Base-by-base conservation (phyloP, 352 stramenopile species). In the Pythium insidiosum region DNA sequence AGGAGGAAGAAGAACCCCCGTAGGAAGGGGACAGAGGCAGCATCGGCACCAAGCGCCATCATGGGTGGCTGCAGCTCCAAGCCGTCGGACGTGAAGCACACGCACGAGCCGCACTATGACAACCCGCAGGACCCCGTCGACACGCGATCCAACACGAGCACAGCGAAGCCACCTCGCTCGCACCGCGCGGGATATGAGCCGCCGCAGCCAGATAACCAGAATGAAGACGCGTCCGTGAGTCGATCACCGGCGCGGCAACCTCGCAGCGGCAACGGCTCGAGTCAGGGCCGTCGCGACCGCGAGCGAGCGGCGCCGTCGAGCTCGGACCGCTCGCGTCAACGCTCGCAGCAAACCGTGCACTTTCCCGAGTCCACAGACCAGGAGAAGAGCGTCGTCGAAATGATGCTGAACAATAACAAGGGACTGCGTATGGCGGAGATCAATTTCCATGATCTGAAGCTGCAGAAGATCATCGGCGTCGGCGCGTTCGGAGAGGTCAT, bases 321-420 rank as follows among this genome's bases (percentile, higher is more conserved):
- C 33, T 20, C 30, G 21, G 21, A 9, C n/a, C 28, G 2, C 19
- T 12, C 35, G 26, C 38, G 13, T 5, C 23, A 42, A 34, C 21
- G 12, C 16, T n/a, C 26, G 40, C 75, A 73, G 53, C 60, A 66
- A 38, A 83, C 72, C 6, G 77, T 93, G 35, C 66, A 89, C 63
- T 91, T 91, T 46, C 60, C 68, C 26, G 78, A 94, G 19, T 94
- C 90, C 43, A 89, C 87, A 52, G 78, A 91, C 50, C 73, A 79
- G 50, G 81, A 94, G 56, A 88, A 88, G 57, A 86, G 84, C 47
- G 73, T 91, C 31, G 81, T 94, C 28, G 81, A 94, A 47, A 86
- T 75, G 21, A 94, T 94, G 70, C 70, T 94, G 23, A 76, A 89
- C 57, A 89, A 71, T 65, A 91, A 90, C 66, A 88, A 88, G 31